Conservation (phyloP, 2,329 filamentous ascomycete species). For the Aureobasidium sp. region DNA sequence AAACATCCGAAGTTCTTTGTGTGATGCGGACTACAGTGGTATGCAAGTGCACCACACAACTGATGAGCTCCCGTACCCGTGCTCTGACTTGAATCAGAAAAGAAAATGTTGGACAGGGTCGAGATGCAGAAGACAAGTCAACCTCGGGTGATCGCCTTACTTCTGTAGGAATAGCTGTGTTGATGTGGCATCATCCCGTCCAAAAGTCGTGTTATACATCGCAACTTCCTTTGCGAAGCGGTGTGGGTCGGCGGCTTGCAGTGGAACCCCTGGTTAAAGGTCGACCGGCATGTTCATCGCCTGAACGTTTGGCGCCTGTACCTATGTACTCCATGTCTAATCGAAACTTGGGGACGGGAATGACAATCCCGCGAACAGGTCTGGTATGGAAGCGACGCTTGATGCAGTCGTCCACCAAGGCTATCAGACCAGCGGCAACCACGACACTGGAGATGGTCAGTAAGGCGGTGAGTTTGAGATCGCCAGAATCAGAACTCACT, state of each 20-base stretch:
- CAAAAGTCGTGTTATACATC: background rate
- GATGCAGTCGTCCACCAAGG: constrained; percentile 86
- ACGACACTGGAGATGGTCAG: constrained; percentile 55
- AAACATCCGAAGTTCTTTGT: background rate
- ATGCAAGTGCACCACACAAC: background rate
- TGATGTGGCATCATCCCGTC: background rate
- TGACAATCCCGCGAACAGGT: constrained; percentile 41
- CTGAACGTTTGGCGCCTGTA: constrained; percentile 46
- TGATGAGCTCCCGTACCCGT: background rate
- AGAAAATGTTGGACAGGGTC: background rate
- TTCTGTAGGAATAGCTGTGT: background rate
- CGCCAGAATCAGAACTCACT: constrained; percentile 51
- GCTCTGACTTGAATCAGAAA: background rate
- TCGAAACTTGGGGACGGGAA: constrained; percentile 44
- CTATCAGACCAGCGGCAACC: constrained; percentile 78
- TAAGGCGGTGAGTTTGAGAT: constrained; percentile 16
- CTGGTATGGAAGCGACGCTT: constrained; percentile 62
- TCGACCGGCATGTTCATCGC: constrained; percentile 56
- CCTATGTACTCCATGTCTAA: constrained; percentile 53
- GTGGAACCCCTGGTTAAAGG: constrained; percentile 17
- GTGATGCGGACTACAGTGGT: background rate
- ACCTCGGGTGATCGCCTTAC: background rate
- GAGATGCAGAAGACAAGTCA: background rate
- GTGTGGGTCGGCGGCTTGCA: constrained; percentile 9
- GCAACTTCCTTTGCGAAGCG: constrained; percentile 11